Percentiles rank a stretch among this genome's conserved stretches.
Conservation (phyloP, 352 stramenopile genomes). For the Phytophthora tubulina region DNA sequence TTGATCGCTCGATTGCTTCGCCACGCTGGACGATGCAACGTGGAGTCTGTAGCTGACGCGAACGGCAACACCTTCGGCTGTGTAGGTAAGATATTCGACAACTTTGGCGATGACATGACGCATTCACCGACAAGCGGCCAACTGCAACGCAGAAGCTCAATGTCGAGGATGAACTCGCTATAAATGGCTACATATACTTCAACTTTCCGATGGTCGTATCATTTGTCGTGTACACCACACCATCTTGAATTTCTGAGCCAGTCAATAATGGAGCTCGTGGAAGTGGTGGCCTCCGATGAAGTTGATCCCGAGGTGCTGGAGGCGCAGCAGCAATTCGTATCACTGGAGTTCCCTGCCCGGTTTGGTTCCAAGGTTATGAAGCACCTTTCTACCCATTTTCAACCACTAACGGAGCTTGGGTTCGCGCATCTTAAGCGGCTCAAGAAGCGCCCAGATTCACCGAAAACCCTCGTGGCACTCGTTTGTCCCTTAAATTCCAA, state of each 20-base stretch:
- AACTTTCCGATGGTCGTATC: conserved; percentile 16
- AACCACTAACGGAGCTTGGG: conserved; percentile 65
- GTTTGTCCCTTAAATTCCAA: conserved; percentile 44
- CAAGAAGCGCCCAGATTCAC: conserved; percentile 65
- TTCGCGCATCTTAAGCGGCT: conserved; percentile 87
- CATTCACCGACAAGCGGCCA: not conserved
- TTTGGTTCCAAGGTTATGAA: conserved; percentile 78
- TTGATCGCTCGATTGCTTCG: conserved; percentile 49
- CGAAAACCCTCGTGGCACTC: conserved; percentile 64
- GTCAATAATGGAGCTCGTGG: conserved; percentile 46
- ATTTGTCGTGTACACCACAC: not conserved
- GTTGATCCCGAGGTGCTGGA: conserved; percentile 40
- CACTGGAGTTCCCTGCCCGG: conserved; percentile 69
- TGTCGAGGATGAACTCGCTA: conserved; percentile 5
- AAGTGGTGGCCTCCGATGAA: conserved; percentile 50
- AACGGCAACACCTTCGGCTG: conserved; percentile 50
- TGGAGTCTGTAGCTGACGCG: conserved; percentile 62
- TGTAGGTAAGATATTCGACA: conserved; percentile 4
- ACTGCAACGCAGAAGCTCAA: not conserved
- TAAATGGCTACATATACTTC: conserved; percentile 24
- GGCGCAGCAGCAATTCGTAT: conserved; percentile 74
- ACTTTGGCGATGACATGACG: conserved; percentile 20
- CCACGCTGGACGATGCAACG: conserved; percentile 64
- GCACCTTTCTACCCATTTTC: conserved; percentile 59
- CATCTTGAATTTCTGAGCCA: conserved; percentile 1